A percentile compares a stretch with the other conserved stretches of the same genome.
phyloP scores from a whole-genome alignment of 2,329 filamentous ascomycete species.

The Aspergillus eucalypticola region DNA sequence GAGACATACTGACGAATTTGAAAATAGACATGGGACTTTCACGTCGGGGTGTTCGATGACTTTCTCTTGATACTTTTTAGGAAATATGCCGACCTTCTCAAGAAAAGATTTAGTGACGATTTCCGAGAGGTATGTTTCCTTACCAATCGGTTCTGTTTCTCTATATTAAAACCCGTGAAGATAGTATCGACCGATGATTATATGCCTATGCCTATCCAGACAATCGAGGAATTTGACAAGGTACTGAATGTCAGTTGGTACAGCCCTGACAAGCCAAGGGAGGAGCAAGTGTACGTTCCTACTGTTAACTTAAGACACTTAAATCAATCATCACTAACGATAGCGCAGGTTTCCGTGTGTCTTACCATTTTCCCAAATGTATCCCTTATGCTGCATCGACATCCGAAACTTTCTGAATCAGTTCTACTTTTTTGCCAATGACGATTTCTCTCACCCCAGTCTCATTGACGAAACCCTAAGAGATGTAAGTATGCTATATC shows the following conservation, averaged over 20 bases:
- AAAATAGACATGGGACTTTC: slow-evolving; percentile 79
- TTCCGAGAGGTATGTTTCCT: slow-evolving; percentile 74
- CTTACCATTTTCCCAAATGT: slow-evolving; percentile 99
- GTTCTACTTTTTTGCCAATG: slow-evolving; percentile 96
- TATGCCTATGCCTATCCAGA: slow-evolving; percentile 98
- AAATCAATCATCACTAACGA: slow-evolving; percentile 3
- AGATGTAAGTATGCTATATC: slow-evolving; percentile 54
- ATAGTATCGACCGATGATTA: slow-evolving; percentile 92
- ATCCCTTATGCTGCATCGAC: slow-evolving; percentile 95
- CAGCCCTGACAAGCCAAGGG: slow-evolving; percentile 72
- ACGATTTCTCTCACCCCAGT: slow-evolving; percentile 87
- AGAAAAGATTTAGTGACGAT: slow-evolving; percentile 88
- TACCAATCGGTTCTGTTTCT: not conserved
- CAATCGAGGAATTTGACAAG: slow-evolving; percentile 87
- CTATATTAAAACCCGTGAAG: slow-evolving; percentile 30
- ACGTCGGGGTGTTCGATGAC: slow-evolving; percentile 75
- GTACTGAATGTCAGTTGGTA: slow-evolving; percentile 98
- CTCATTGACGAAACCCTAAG: slow-evolving; percentile 89
- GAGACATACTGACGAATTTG: not conserved
- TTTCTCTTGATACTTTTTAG: slow-evolving; percentile 88
- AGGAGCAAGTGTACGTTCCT: slow-evolving; percentile 68
- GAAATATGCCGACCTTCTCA: slow-evolving; percentile 89
- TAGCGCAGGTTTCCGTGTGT: slow-evolving; percentile 77
- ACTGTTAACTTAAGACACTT: not conserved
- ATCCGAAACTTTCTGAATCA: slow-evolving; percentile 97